Evolutionary conservation across 306 rosid species (phyloP), one percentile per base, ranked within the genome.

Genomic region (Nissolia schottii): DNA sequence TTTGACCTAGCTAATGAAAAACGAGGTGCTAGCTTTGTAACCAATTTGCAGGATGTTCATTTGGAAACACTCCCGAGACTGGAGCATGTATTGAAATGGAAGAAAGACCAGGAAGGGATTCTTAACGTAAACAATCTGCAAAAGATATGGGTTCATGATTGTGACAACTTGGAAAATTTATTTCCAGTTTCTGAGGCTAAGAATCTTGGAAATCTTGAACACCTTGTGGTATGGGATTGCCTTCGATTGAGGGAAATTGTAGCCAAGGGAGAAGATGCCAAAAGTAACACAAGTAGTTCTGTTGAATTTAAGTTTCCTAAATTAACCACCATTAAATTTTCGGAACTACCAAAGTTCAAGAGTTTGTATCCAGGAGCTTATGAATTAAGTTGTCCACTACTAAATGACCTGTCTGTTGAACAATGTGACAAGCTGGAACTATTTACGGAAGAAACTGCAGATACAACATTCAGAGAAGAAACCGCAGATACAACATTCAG

Each of bases 71-170:
- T 79, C n/a, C 54, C 20, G 19, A 45, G 34, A 3, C 25, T 72
- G 46, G 15, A 63, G 29, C 38, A 24, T 31, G 27, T 83, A n/a
- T 74, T 80, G 83, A 75, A 43, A 10, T 62, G 70, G 75, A 64
- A 29, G 2, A 10, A 6, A 29, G 81, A 70, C 3, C 70, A 24
- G 0, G 8, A 20, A 46, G 65, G 28, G 28, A 37, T 15, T 41
- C 48, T 67, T 3, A 31, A 10, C 7, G 41, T 65, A 4, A 18
- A 61, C 10, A 61, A 11, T 3, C 14, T 80, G 15, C 50, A 23
- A 6, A 10, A 1, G 1, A 5, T 80, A 41, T 2, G 0, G 4
- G 37, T 37, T n/a, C 3, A 1, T 1, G 9, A 3, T 1, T 80
- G 84, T 28, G 4, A 1, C 3, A 0, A 2, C 2, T 15, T 80